phyloP scores from a whole-genome alignment of 805 yeast species.

The Cephaloascus albidus region DNA sequence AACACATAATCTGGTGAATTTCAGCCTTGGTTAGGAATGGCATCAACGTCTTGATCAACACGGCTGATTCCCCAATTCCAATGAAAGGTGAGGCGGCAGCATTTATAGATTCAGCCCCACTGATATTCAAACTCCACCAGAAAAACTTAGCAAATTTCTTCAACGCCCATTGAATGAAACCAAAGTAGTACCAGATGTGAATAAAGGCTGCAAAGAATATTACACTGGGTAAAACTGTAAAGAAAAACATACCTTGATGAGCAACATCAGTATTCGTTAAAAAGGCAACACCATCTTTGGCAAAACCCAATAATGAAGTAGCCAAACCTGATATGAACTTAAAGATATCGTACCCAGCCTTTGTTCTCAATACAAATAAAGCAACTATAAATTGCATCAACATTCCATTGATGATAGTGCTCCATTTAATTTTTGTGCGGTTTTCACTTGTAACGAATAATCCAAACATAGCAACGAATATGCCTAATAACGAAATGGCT shows the following conservation, averaged over 20 bases:
- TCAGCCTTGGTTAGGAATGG: slow-evolving; percentile 54
- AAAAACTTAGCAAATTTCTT: slow-evolving; percentile 47
- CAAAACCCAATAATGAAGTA: slow-evolving; percentile 45
- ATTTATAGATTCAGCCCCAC: slow-evolving; percentile 58
- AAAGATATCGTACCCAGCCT: slow-evolving; percentile 52
- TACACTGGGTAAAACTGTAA: slow-evolving; percentile 54
- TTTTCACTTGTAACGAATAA: slow-evolving; percentile 37
- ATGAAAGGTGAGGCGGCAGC: slow-evolving; percentile 62
- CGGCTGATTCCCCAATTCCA: slow-evolving; percentile 57
- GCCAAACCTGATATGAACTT: slow-evolving; percentile 51
- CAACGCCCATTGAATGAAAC: slow-evolving; percentile 51
- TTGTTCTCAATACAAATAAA: slow-evolving; percentile 50
- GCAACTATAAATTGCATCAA: slow-evolving; percentile 53
- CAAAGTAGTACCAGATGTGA: slow-evolving; percentile 51
- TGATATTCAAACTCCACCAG: slow-evolving; percentile 48
- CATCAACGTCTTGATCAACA: slow-evolving; percentile 48
- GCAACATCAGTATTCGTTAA: slow-evolving; percentile 33
- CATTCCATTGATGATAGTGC: slow-evolving; percentile 50
- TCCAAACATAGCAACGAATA: slow-evolving; percentile 32
- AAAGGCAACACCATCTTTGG: slow-evolving; percentile 54
- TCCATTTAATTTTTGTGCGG: slow-evolving; percentile 40
- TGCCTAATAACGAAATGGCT: slow-evolving; percentile 49
- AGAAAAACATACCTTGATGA: slow-evolving; percentile 36
- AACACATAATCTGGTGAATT: slow-evolving; percentile 51
- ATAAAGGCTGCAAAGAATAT: slow-evolving; percentile 55